Evolutionary conservation across 148 eudicot genomes (phyloP).

Genomic region (Arctostaphylos glauca): DNA sequence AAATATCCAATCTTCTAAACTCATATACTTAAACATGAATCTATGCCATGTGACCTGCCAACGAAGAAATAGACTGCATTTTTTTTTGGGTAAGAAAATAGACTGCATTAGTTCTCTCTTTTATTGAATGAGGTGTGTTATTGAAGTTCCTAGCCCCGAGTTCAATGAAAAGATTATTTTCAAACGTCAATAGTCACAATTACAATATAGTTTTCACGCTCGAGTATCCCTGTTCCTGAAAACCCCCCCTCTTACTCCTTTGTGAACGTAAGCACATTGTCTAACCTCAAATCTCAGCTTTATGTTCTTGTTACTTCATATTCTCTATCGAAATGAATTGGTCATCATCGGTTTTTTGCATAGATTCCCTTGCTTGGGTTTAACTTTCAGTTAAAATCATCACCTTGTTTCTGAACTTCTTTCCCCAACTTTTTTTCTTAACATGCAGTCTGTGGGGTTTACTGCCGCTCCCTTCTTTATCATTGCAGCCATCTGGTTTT

Average conservation of each 20-base stretch:
- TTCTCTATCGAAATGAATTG: neutral
- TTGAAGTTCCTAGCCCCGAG: neutral
- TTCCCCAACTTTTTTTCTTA: constrained; percentile 12
- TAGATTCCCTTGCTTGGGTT: neutral
- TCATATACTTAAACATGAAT: neutral
- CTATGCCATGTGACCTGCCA: neutral
- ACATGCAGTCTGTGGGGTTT: constrained; percentile 72
- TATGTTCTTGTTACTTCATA: neutral
- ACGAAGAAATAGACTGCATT: neutral
- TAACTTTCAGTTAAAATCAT: neutral
- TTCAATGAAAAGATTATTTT: neutral
- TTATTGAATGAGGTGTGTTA: neutral
- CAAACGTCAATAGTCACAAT: neutral
- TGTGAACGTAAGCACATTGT: neutral
- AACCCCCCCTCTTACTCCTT: too few species aligned
- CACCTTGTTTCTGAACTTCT: neutral
- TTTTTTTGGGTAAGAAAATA: too few species aligned
- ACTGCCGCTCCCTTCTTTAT: constrained; percentile 74
- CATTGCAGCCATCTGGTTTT: constrained; percentile 57
- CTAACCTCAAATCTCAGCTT: neutral
- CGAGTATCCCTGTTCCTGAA: too few species aligned
- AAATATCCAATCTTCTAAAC: neutral
- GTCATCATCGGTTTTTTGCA: neutral
- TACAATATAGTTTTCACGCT: too few species aligned
- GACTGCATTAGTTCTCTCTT: neutral